These are phyloP conservation scores for Aspergillus ibericus DNA, from an alignment of 2,329 filamentous ascomycete genomes.

Conservation along the genomic window DNA sequence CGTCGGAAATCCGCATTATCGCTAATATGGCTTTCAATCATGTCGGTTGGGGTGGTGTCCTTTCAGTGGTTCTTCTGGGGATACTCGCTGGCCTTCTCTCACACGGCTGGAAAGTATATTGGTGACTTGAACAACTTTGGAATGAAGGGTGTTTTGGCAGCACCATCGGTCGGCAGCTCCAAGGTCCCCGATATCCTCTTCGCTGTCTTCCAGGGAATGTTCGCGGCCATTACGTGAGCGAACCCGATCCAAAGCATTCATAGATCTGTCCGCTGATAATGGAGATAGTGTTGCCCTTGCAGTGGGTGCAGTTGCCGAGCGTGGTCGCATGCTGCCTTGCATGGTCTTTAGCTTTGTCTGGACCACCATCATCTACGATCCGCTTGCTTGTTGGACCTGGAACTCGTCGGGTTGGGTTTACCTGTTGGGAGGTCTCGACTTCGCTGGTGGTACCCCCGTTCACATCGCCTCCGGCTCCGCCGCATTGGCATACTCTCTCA, in stretches of 20 bases:
- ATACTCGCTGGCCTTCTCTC: conserved; percentile 79
- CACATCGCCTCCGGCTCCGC: conserved; percentile 82
- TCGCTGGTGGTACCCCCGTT: conserved; percentile 86
- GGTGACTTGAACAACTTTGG: conserved; percentile 79
- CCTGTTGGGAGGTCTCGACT: conserved; percentile 78
- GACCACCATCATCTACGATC: conserved; percentile 86
- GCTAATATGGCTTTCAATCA: conserved; percentile 80
- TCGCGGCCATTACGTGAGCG: conserved; percentile 76
- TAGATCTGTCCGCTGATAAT: conserved; percentile 13
- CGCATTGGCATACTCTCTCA: conserved; percentile 85
- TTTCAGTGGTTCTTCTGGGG: conserved; percentile 99
- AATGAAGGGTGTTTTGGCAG: conserved; percentile 71
- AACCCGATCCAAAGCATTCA: not conserved
- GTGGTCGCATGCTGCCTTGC: conserved; percentile 83
- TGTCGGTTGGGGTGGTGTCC: conserved; percentile 74
- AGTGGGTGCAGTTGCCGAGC: conserved; percentile 80
- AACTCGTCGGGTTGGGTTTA: conserved; percentile 79
- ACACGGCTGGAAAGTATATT: conserved; percentile 72
- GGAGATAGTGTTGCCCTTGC: conserved; percentile 70
- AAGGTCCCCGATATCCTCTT: conserved; percentile 81
- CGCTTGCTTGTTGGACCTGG: conserved; percentile 95
- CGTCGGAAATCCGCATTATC: conserved; percentile 86
- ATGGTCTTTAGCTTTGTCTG: conserved; percentile 93
- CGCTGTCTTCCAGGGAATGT: conserved; percentile 65
- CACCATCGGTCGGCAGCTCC: conserved; percentile 70